Evolutionary conservation across 805 yeast species (phyloP), one percentile per base, ranked within the genome.

Genomic region (Ogataea henricii): DNA sequence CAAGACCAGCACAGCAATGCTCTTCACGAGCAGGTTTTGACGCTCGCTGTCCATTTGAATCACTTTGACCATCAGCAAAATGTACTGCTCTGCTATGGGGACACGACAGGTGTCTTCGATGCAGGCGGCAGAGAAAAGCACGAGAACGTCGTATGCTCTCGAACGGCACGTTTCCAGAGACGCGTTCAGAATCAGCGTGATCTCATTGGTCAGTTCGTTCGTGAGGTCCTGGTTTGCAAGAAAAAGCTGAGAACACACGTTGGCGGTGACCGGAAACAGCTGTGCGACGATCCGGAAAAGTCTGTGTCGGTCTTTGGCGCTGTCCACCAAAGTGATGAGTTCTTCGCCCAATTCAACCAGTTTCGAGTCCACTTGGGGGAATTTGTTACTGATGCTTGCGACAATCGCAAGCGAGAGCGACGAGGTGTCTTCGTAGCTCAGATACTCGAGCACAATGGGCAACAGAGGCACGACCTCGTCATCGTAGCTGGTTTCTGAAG

Each of bases 91-190:
- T 1, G 78, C 67, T 35, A 80, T 76, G 34, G 67, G 66, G n/a
- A 60, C 64, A 47, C 87, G 71, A 26, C 81, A 70, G 1, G 65
- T 58, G 33, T 81, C 83, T 45, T 74, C 76, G 20, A 80, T 69
- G 53, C 85, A 79, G 0, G 82, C 74, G 14, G 65, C 64, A 0
- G 79, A 72, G 23, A 78, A 61, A 13, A 77, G 49, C 2, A 43
- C 35, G 6, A 78, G 48, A 0, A 76, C 54, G 6, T 18, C 48
- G 17, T 47, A 37, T 8, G 53, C 40, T 12, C 53, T 35, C 6
- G 33, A 33, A 13, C 29, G 26, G 22, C 20, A n/a, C 2, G 17
- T 30, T 30, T 12, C 47, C 14, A 34, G 47, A 20, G 41, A 27
- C 1, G 40, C 47, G 35, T 39, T 52, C 27, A 48, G 21, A 29